Percentiles rank a stretch among this genome's conserved stretches.
phyloP scores from a whole-genome alignment of 768 basidiomycete genomes.

The Daedaleopsis nitida region DNA sequence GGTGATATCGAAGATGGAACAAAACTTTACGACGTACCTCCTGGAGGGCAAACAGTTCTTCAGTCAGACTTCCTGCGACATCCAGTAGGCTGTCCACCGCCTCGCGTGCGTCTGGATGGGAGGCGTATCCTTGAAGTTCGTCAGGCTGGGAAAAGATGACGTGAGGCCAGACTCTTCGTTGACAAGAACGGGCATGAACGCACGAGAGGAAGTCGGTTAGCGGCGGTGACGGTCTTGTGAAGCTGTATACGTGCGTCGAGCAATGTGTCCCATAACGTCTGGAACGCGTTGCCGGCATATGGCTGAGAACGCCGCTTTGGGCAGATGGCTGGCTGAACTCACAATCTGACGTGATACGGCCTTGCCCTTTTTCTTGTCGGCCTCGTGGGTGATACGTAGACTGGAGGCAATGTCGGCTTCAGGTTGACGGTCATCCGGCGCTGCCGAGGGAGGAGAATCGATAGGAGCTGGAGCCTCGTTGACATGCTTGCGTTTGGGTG shows the following conservation, averaged over 20 bases:
- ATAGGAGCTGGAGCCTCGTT: slow-evolving; percentile 10
- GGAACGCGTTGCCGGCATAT: neutral
- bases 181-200: slow-evolving; percentile 28
- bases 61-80: slow-evolving; percentile 61
- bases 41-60: slow-evolving; percentile 70
- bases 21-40: slow-evolving; percentile 46
- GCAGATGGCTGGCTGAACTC: slow-evolving; percentile 4
- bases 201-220: slow-evolving; percentile 69
- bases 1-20: slow-evolving; percentile 14
- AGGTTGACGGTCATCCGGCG: slow-evolving; percentile 18
- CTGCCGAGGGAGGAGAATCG: neutral
- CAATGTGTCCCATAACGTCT: slow-evolving; percentile 86
- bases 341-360: slow-evolving; percentile 86
- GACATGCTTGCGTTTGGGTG: slow-evolving; percentile 1
- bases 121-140: slow-evolving; percentile 31
- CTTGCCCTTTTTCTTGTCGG: slow-evolving; percentile 79
- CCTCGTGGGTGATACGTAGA: slow-evolving; percentile 61
- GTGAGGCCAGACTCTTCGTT: slow-evolving; percentile 25
- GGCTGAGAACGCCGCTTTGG: slow-evolving; percentile 4
- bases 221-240: slow-evolving; percentile 73
- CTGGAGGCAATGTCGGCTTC: slow-evolving; percentile 51
- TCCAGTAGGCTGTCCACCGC: slow-evolving; percentile 55
- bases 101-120: slow-evolving; percentile 41
- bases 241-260: slow-evolving; percentile 90
- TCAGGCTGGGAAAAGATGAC: slow-evolving; percentile 35